These are phyloP conservation scores for Heritiera littoralis DNA, from an alignment of 345 rosid species.

Conservation along the genomic window DNA sequence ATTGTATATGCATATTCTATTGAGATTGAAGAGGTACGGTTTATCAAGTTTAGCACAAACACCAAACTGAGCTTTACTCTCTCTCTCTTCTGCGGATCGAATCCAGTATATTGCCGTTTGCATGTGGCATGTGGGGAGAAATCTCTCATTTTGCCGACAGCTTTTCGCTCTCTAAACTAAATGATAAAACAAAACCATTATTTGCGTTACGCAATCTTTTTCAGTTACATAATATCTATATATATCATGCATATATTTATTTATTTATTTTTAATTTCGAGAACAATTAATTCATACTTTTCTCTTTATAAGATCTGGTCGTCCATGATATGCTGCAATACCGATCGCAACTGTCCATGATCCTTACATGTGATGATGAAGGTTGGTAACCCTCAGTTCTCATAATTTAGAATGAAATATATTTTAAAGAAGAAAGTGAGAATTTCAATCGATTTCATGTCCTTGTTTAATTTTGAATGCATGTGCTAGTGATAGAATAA, in stretches of 20 bases:
- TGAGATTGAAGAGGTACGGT: no score
- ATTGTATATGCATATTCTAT: no score
- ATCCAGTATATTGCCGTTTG: not conserved
- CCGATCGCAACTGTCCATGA: constrained; percentile 63
- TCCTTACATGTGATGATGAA: constrained; percentile 58
- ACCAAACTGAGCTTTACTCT: not conserved
- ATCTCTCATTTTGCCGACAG: constrained; percentile 2
- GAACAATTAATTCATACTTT: not conserved
- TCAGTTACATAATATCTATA: constrained; percentile 10
- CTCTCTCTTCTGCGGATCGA: not conserved
- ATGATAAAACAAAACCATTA: constrained; percentile 5
- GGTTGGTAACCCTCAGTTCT: constrained; percentile 25
- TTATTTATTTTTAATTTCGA: not conserved
- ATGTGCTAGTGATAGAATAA: constrained; percentile 28
- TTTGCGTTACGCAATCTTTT: constrained; percentile 15
- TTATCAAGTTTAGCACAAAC: not conserved
- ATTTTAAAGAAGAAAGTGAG: constrained; percentile 22
- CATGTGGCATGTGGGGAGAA: constrained; percentile 20
- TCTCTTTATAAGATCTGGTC: no score
- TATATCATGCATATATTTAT: not conserved
- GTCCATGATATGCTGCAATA: constrained; percentile 60
- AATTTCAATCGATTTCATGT: constrained; percentile 40
- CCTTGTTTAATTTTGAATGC: constrained; percentile 31
- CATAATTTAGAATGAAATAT: constrained; percentile 5
- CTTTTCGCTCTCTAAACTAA: constrained; percentile 3